Percentiles rank a stretch among this genome's conserved stretches.
These are phyloP conservation scores for Vigna nakashimae DNA, from an alignment of 306 rosid species.

Conservation along the genomic window DNA sequence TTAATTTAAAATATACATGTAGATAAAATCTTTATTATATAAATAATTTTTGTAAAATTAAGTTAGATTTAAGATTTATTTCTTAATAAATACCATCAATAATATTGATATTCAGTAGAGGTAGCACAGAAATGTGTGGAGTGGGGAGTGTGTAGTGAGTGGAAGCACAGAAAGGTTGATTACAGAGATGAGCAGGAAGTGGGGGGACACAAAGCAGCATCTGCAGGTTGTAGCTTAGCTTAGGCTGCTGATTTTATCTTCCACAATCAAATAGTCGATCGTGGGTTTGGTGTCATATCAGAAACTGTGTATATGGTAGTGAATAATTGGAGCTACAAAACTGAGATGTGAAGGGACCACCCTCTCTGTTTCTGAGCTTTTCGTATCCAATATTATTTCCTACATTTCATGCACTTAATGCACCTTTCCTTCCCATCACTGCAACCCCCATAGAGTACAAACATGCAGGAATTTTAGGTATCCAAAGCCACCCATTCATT, in stretches of 20 bases:
- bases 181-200: no score
- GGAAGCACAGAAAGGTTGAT: no score
- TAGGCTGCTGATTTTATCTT: not conserved
- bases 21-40: no score
- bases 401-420: constrained; percentile 45
- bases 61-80: no score
- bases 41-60: no score
- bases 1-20: no score
- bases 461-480: constrained; percentile 34
- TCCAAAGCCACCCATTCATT: not conserved
- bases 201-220: no score
- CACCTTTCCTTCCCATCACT: constrained; percentile 31
- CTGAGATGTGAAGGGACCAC: constrained; percentile 34
- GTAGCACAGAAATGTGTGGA: no score
- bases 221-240: no score
- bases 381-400: not conserved
- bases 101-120: no score
- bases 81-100: no score
- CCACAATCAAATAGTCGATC: not conserved
- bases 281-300: constrained; percentile 17
- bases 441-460: constrained; percentile 49
- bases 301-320: not conserved
- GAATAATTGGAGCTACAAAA: constrained; percentile 11
- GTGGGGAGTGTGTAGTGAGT: no score
- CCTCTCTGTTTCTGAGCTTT: not conserved